Evolutionary conservation across 202 grass and related monocot genomes (phyloP).

Genomic region (Digitaria exilis): DNA sequence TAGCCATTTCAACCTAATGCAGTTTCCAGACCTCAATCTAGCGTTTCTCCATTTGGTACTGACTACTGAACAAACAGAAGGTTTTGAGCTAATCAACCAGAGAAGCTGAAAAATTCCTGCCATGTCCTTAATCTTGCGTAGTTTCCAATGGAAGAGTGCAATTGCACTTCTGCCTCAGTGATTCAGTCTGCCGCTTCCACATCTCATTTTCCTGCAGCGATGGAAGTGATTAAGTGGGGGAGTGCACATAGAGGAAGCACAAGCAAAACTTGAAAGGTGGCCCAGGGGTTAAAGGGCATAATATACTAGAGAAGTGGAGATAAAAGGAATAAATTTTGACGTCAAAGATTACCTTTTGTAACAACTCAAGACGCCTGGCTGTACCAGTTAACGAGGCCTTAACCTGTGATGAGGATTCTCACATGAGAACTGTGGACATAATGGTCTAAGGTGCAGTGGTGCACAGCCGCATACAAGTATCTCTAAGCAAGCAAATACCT

Average conservation of each 20-base stretch:
- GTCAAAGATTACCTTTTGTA: constrained; percentile 61
- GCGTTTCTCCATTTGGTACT: not conserved
- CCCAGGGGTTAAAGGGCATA: not conserved
- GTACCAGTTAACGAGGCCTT: constrained; percentile 60
- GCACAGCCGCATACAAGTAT: not conserved
- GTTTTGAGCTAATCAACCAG: not conserved
- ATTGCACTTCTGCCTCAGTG: constrained; percentile 70
- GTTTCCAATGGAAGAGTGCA: constrained; percentile 45
- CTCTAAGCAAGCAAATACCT: constrained; percentile 46
- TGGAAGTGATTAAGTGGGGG: not conserved
- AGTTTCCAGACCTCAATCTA: constrained; percentile 15
- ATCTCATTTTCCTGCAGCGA: constrained; percentile 56
- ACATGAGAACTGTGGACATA: constrained; percentile 19
- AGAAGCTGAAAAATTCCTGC: constrained; percentile 5
- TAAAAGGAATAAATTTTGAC: not conserved
- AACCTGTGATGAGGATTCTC: constrained; percentile 40
- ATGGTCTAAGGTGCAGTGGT: not conserved
- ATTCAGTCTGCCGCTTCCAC: constrained; percentile 63
- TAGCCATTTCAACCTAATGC: not conserved
- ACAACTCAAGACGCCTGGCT: constrained; percentile 41
- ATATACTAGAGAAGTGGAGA: not conserved
- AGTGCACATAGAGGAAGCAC: constrained; percentile 5
- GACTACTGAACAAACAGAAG: not conserved
- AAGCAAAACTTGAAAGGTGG: not conserved
- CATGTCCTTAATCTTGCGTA: constrained; percentile 7